Percentiles rank a stretch among this genome's conserved stretches.
Evolutionary conservation across 352 stramenopile genomes (phyloP).

Genomic region (Phytophthora capsici): DNA sequence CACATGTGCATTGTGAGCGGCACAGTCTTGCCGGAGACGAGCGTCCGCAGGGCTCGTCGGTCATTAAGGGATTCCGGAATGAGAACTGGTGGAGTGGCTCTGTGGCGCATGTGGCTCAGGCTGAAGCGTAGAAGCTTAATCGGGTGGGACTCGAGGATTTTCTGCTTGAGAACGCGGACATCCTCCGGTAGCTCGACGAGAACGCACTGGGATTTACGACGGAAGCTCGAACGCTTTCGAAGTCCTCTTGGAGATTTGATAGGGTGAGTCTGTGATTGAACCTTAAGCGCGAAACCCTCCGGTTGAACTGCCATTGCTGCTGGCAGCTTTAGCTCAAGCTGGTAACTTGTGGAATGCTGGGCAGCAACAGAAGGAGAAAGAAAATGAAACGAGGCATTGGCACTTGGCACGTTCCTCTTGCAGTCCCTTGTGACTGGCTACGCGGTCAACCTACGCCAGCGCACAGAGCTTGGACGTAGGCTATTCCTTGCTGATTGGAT

Average conservation of each 20-base stretch:
- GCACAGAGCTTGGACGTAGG: conserved; percentile 15
- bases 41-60: conserved; percentile 33
- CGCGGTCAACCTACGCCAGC: conserved; percentile 11
- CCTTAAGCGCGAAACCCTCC: conserved; percentile 17
- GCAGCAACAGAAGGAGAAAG: not conserved
- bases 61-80: conserved; percentile 45
- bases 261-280: conserved; percentile 21
- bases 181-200: conserved; percentile 39
- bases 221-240: conserved; percentile 28
- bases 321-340: not conserved
- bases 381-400: conserved; percentile 30
- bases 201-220: conserved; percentile 18
- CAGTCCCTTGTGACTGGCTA: conserved; percentile 11
- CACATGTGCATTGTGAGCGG: conserved; percentile 56
- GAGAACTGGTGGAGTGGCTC: conserved; percentile 50
- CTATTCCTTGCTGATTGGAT: conserved; percentile 28
- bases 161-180: conserved; percentile 49
- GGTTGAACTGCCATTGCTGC: conserved; percentile 32
- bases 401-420: conserved; percentile 1
- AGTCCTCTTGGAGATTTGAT: conserved; percentile 26
- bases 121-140: conserved; percentile 54
- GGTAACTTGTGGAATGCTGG: conserved; percentile 32
- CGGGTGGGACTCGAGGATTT: conserved; percentile 51
- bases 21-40: conserved; percentile 57
- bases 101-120: conserved; percentile 50